Percentiles rank a stretch among this genome's conserved stretches.
phyloP scores from a whole-genome alignment of 495 filamentous ascomycete genomes.

The Podospora pseudopauciseta region DNA sequence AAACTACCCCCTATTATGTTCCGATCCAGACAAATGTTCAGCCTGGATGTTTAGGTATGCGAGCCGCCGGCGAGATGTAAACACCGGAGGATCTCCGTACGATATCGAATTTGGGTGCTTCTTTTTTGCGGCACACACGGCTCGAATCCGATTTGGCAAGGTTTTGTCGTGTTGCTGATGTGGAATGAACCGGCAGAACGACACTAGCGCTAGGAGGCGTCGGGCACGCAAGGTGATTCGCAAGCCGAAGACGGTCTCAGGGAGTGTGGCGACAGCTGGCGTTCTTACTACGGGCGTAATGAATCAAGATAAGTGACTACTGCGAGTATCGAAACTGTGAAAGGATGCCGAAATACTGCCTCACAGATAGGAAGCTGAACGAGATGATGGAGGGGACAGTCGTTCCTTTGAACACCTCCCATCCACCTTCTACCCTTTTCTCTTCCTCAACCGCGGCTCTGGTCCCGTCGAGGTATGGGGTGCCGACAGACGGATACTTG shows the following conservation, averaged over 20 bases:
- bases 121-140: neutral
- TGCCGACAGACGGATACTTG: slow-evolving; percentile 7
- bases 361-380: neutral
- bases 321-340: neutral
- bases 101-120: neutral
- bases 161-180: neutral
- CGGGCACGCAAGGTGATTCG: neutral
- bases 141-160: neutral
- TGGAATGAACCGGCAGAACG: neutral
- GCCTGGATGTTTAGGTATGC: neutral
- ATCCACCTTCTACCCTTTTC: neutral
- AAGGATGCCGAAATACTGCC: neutral
- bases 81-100: neutral
- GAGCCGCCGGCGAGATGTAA: neutral
- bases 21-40: neutral
- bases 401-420: neutral
- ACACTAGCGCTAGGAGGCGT: neutral
- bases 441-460: neutral
- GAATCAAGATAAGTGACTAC: neutral
- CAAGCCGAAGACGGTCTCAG: neutral
- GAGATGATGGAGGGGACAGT: neutral
- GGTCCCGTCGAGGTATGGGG: neutral
- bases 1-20: neutral
- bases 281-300: neutral
- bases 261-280: neutral